Evolutionary conservation across 106 monocot species (phyloP).

Genomic region (Platanthera guangdongensis): DNA sequence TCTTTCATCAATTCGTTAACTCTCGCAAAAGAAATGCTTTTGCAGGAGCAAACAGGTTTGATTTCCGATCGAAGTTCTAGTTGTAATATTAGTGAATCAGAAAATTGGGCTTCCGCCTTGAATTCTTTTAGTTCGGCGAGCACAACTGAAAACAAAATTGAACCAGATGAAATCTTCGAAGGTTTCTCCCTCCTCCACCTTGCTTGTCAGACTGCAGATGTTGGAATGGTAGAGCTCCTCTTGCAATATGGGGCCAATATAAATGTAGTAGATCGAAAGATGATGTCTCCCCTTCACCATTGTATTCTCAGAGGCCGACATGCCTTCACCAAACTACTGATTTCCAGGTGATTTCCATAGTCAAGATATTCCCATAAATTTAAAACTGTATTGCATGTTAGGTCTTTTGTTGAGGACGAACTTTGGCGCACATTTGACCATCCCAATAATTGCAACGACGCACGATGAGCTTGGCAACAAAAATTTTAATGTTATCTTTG

Average conservation of each 20-base stretch:
- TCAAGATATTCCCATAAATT: neutral
- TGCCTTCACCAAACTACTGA: slow-evolving; percentile 50
- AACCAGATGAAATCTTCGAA: slow-evolving; percentile 36
- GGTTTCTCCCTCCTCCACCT: slow-evolving; percentile 88
- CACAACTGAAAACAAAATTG: slow-evolving; percentile 27
- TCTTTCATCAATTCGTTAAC: slow-evolving; percentile 33
- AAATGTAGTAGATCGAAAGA: slow-evolving; percentile 54
- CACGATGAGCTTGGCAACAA: neutral
- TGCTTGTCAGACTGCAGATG: slow-evolving; percentile 78
- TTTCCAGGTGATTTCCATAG: slow-evolving; percentile 50
- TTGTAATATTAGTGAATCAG: slow-evolving; percentile 26
- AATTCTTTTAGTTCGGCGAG: slow-evolving; percentile 21
- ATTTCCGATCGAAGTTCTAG: slow-evolving; percentile 25
- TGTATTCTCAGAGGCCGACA: slow-evolving; percentile 63
- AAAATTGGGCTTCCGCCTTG: slow-evolving; percentile 20
- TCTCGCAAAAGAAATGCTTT: slow-evolving; percentile 67
- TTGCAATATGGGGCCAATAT: slow-evolving; percentile 89
- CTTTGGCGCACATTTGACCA: too few species aligned
- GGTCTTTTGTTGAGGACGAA: neutral
- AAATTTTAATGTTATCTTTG: too few species aligned
- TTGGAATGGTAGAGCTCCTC: slow-evolving; percentile 96
- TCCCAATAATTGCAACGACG: too few species aligned
- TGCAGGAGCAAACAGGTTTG: slow-evolving; percentile 39
- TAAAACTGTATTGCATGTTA: neutral
- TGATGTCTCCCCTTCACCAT: slow-evolving; percentile 77